Conservation (phyloP, 768 basidiomycete genomes). For the Lenzites betulinus region DNA sequence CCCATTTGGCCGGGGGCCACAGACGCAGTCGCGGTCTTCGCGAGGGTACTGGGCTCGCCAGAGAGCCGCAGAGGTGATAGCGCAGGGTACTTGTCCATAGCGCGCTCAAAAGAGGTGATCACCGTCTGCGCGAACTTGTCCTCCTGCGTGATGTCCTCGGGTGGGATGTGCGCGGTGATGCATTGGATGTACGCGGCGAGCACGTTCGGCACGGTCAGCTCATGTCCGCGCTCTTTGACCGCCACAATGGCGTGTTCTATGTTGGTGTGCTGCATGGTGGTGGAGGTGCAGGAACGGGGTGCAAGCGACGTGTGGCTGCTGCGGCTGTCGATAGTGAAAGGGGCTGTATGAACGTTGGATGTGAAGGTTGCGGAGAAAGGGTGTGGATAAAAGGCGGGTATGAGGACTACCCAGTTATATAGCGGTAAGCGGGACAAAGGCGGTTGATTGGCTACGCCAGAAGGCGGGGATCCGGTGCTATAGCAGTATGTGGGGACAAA, state of each 20-base stretch:
- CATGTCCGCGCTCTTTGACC: conserved; percentile 15
- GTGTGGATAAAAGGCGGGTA: not conserved
- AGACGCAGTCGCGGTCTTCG: conserved; percentile 1
- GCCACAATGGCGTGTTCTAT: conserved; percentile 17
- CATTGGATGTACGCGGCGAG: conserved; percentile 78
- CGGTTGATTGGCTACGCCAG: not conserved
- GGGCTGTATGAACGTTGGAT: not conserved
- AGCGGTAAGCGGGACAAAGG: conserved; percentile 8
- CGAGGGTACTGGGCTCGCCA: not conserved
- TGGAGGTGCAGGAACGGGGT: too few species aligned
- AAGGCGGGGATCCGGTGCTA: not conserved
- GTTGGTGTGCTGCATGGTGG: conserved; percentile 2
- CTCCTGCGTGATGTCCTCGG: conserved; percentile 75
- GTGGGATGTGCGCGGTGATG: conserved; percentile 77
- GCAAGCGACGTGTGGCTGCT: too few species aligned
- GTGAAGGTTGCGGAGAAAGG: not conserved
- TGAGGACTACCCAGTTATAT: not conserved
- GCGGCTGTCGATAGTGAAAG: not conserved
- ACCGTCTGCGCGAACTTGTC: conserved; percentile 97
- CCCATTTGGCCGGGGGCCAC: not conserved
- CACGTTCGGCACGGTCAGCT: conserved; percentile 49
- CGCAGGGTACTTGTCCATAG: conserved; percentile 23
- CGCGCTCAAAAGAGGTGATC: conserved; percentile 60
- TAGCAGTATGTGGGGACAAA: not conserved
- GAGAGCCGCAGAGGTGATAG: not conserved